Conservation (phyloP, 306 rosid species). For the Cucurbita maxima region DNA sequence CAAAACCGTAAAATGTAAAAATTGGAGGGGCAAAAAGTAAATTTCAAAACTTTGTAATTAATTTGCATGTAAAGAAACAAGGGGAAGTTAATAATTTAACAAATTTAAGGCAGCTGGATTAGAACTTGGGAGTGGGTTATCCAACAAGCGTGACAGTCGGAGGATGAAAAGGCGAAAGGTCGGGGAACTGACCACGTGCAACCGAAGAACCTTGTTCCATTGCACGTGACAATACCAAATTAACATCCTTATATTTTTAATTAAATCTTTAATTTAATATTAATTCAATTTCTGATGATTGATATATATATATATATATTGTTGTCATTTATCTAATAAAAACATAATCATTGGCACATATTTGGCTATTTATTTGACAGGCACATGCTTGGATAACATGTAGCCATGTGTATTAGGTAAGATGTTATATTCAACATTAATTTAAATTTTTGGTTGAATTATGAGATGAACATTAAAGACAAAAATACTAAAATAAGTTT, state of each 20-base stretch:
- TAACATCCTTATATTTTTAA: background rate
- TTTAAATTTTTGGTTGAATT: background rate
- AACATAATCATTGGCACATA: background rate
- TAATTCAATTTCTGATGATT: background rate
- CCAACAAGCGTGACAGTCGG: background rate
- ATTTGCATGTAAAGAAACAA: no score
- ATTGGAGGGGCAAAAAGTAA: no score
- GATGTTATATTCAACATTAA: background rate
- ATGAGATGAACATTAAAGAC: background rate
- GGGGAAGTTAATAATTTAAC: background rate
- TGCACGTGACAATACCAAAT: background rate
- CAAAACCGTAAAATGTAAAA: no score
- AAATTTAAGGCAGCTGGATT: background rate
- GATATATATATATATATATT: background rate
- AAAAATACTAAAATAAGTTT: background rate
- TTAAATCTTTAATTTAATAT: background rate
- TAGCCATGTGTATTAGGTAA: background rate
- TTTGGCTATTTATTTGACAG: background rate
- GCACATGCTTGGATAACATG: background rate
- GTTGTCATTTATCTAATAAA: background rate
- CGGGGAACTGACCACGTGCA: background rate
- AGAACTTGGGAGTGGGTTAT: background rate
- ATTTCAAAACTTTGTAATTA: no score
- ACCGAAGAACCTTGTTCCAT: background rate
- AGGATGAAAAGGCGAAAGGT: background rate